phyloP scores from a whole-genome alignment of 164 flowering plant species.

The Tetrastigma voinierianum region DNA sequence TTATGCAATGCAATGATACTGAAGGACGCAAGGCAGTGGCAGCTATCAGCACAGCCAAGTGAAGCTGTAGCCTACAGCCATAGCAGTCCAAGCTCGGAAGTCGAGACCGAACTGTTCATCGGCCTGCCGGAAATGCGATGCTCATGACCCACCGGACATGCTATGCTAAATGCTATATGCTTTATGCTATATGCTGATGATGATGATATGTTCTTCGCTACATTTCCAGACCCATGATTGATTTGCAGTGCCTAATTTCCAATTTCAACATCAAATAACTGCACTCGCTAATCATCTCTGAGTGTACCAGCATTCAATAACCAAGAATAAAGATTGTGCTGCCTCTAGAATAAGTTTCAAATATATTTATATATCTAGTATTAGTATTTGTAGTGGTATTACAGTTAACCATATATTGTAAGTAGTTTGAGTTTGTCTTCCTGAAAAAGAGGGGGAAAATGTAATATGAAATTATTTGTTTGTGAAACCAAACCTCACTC shows the following conservation, averaged over 20 bases:
- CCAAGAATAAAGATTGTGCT: too few relatives aligned
- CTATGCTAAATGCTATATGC: too few relatives aligned
- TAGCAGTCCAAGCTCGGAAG: conserved; percentile 18
- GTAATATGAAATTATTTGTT: background rate
- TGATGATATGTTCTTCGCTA: background rate
- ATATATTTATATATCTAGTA: too few relatives aligned
- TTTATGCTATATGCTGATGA: too few relatives aligned
- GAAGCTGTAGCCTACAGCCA: conserved; percentile 9
- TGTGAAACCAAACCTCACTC: too few relatives aligned
- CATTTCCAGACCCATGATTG: background rate
- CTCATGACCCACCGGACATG: background rate
- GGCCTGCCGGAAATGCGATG: conserved; percentile 24
- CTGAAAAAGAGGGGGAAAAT: background rate
- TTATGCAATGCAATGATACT: background rate
- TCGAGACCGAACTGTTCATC: conserved; percentile 36
- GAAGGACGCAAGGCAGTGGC: conserved; percentile 10
- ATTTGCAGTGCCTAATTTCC: background rate
- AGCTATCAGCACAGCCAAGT: background rate
- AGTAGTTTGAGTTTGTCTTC: too few relatives aligned
- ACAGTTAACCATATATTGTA: too few relatives aligned
- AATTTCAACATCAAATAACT: background rate
- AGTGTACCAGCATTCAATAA: too few relatives aligned
- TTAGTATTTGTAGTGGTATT: too few relatives aligned
- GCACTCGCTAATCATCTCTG: background rate
- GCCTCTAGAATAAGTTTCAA: too few relatives aligned